These are phyloP conservation scores for Tulasnella sp. DNA, from an alignment of 768 basidiomycete species.

Conservation along the genomic window DNA sequence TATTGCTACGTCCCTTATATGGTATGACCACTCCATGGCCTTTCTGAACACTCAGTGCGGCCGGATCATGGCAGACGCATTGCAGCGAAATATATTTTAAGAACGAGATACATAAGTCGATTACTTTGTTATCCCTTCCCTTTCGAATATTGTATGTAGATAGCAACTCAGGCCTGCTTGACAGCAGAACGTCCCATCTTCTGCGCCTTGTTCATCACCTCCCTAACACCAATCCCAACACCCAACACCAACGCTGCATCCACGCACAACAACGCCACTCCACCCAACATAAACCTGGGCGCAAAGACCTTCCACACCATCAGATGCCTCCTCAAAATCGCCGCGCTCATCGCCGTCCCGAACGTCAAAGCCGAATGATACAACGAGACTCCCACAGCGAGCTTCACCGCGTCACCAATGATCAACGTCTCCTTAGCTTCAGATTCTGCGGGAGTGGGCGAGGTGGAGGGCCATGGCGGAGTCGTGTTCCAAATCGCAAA, in stretches of 20 bases:
- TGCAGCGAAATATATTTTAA: too few relatives aligned
- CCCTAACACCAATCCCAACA: slow-evolving; percentile 44
- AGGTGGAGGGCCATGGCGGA: slow-evolving; percentile 32
- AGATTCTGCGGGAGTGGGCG: slow-evolving; percentile 8
- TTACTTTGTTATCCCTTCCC: too few relatives aligned
- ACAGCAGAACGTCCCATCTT: neutral
- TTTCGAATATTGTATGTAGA: too few relatives aligned
- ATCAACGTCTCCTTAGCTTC: slow-evolving; percentile 17
- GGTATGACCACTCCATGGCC: too few relatives aligned
- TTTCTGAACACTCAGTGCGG: too few relatives aligned
- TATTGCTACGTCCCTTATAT: too few relatives aligned
- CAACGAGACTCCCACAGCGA: slow-evolving; percentile 48
- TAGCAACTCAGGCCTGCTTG: neutral
- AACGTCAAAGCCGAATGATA: slow-evolving; percentile 58
- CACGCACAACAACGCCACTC: slow-evolving; percentile 49
- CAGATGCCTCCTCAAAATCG: slow-evolving; percentile 67
- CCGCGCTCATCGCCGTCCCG: slow-evolving; percentile 59
- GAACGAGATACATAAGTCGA: too few relatives aligned
- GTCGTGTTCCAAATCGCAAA: slow-evolving; percentile 75
- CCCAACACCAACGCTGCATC: slow-evolving; percentile 60
- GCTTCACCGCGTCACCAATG: slow-evolving; percentile 27
- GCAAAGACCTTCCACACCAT: slow-evolving; percentile 99
- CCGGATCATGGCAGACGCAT: too few relatives aligned
- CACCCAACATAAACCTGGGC: slow-evolving; percentile 81
- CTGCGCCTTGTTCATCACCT: slow-evolving; percentile 26